Conservation (phyloP, 176 grass and related monocot genomes). For the Carex pumila region DNA sequence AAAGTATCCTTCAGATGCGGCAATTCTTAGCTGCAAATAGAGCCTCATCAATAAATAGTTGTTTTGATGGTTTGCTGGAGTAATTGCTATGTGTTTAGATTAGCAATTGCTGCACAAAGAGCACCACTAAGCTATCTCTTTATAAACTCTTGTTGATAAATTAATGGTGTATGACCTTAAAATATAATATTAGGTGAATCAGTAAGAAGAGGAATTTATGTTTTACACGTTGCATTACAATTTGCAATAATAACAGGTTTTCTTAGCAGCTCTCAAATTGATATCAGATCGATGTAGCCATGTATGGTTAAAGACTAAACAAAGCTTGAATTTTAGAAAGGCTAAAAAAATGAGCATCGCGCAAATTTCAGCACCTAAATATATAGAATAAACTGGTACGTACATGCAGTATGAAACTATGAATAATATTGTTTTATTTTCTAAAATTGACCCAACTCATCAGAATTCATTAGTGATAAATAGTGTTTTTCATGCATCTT, state of each 20-base stretch:
- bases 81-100: background rate
- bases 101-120: background rate
- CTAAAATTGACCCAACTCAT: too few species aligned
- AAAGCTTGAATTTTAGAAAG: too few species aligned
- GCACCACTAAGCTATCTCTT: background rate
- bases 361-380: background rate
- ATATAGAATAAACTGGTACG: too few species aligned
- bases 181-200: background rate
- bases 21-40: background rate
- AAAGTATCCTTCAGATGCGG: background rate
- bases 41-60: background rate
- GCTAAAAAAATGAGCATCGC: background rate
- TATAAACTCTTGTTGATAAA: background rate
- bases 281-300: background rate
- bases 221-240: background rate
- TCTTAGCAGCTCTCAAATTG: background rate
- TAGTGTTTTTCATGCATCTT: background rate
- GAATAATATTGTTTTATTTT: too few species aligned
- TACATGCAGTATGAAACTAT: too few species aligned
- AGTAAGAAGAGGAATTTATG: background rate
- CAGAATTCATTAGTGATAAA: too few species aligned
- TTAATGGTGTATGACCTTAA: background rate
- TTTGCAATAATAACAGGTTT: background rate
- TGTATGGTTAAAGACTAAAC: background rate
- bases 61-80: background rate